phyloP scores from a whole-genome alignment of 768 basidiomycete species.

The Pleurotus cornucopiae region DNA sequence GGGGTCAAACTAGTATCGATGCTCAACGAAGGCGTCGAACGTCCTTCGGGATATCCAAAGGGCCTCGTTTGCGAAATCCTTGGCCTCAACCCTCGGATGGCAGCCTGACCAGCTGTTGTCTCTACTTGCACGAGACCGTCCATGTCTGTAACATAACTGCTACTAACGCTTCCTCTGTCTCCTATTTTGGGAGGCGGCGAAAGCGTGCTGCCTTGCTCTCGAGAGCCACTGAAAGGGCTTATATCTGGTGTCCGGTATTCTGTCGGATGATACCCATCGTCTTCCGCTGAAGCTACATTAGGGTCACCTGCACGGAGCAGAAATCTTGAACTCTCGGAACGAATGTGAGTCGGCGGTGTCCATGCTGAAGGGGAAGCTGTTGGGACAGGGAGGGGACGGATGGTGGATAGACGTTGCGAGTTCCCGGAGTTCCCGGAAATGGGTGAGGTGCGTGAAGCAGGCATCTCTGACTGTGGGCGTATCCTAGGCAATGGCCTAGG shows the following conservation, averaged over 20 bases:
- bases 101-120: conserved; percentile 15
- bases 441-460: not conserved
- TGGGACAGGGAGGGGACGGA: conserved; percentile 21
- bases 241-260: not conserved
- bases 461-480: not conserved
- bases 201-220: conserved; percentile 3
- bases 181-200: conserved; percentile 10
- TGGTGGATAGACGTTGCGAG: conserved; percentile 1
- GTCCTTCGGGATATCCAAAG: not conserved
- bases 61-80: conserved; percentile 14
- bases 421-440: not conserved
- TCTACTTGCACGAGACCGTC: conserved; percentile 15
- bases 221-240: not conserved
- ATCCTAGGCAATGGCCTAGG: conserved; percentile 2
- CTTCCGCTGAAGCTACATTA: not conserved
- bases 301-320: conserved; percentile 17
- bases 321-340: conserved; percentile 15
- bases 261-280: not conserved
- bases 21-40: not conserved
- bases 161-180: conserved; percentile 18
- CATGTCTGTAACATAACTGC: conserved; percentile 16
- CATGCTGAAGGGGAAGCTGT: conserved; percentile 20
- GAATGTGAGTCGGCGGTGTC: conserved; percentile 9
- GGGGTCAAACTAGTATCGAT: not conserved
- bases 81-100: conserved; percentile 18